A percentile compares a stretch with the other conserved stretches of the same genome.
These are phyloP conservation scores for Aegilops sharonensis DNA, from an alignment of 176 grass and related monocot species.

Conservation along the genomic window DNA sequence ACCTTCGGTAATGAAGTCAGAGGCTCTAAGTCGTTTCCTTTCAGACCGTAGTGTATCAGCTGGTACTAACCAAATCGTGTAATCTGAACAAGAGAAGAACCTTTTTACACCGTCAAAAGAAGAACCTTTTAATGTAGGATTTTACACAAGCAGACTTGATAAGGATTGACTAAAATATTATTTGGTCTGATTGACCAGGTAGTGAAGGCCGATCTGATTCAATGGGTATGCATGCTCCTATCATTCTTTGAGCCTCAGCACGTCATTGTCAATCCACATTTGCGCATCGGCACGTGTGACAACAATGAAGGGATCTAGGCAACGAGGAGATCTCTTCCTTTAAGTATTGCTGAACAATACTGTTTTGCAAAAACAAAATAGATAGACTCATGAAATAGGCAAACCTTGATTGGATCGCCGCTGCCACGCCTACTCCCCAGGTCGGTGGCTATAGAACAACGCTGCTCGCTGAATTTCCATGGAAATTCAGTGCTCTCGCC, in stretches of 20 bases:
- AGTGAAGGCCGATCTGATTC: slow-evolving; percentile 25
- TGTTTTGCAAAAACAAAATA: no score
- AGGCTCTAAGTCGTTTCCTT: background rate
- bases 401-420: no score
- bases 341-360: no score
- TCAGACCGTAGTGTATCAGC: background rate
- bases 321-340: no score
- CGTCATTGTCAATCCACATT: background rate
- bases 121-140: background rate
- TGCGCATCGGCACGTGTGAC: no score
- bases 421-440: no score
- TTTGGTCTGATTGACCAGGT: slow-evolving; percentile 5
- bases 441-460: no score
- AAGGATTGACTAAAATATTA: background rate
- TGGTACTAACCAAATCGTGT: background rate
- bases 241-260: slow-evolving; percentile 7
- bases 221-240: background rate
- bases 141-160: background rate
- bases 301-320: no score
- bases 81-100: background rate
- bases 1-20: background rate
- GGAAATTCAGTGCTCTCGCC: no score
- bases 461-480: no score
- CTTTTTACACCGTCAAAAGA: no score
- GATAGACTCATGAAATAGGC: no score